Base-by-base conservation (phyloP, 179 eudicot species). In the Drosera spatulata region DNA sequence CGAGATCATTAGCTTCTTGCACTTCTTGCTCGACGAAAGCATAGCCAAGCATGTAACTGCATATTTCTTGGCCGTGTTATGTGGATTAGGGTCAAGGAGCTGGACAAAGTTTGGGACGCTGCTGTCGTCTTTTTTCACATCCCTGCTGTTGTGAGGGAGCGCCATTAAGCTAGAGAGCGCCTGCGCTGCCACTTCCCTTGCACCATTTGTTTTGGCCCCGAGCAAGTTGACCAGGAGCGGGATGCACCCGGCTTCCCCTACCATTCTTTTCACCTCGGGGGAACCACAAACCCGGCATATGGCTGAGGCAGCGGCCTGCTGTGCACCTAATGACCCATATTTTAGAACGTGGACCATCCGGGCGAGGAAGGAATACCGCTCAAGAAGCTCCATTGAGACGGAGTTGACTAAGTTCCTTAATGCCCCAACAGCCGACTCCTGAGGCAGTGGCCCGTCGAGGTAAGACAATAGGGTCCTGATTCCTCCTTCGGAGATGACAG, bases 51-150 rank as follows among this genome's bases (percentile, higher is more conserved):
- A 78, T 1, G 73, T 43, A 5, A 94, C 82, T 0, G 99, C 96
- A 52, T 94, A 94, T 55, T 94, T 94, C 64, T 90, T 94, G 5
- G 96, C 95, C 0, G 85, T 85, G 71, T 94, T 90, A 3, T 71
- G 80, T 5, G 89, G 96, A 66, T 72, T 85, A 0, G 96, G 88
- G 14, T 90, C 97, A 0, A 94, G 97, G 77, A 90, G 59, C 37
- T 83, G 91, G 45, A 94, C 99, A 70, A 94, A 61, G 58, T 71
- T 87, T 0, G 97, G 99, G 55, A 94, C 96, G 49, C 99, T 90
- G 65, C 82, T 85, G 41, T 87, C 89, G 48, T 87, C 80, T 71
- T 53, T 87, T 70, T 85, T 90, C 41, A 94, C 91, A 60, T 84
- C 91, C 59, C 85, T 74, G 39, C 90, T 67, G 38, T 73, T 94